These are phyloP conservation scores for Neophaeococcomyces aloes DNA, from an alignment of 2,329 filamentous ascomycete genomes.

Conservation along the genomic window DNA sequence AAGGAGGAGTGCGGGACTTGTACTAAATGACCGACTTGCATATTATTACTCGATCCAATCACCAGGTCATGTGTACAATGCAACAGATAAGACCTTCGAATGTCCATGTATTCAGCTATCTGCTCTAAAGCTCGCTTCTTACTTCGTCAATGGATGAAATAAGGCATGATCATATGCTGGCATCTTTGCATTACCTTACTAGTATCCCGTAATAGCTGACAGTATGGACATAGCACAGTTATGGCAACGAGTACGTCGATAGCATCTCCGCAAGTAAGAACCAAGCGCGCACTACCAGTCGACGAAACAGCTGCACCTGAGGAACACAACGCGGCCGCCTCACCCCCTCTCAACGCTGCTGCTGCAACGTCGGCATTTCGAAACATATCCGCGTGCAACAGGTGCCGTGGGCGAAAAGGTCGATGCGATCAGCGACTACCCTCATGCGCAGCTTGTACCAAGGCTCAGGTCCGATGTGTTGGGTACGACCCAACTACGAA, in stretches of 20 bases:
- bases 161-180: neutral
- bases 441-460: conserved; percentile 83
- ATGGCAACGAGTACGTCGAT: conserved; percentile 15
- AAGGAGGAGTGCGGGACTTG: neutral
- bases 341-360: conserved; percentile 20
- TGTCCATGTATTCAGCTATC: neutral
- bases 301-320: conserved; percentile 12
- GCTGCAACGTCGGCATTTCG: conserved; percentile 48
- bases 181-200: conserved; percentile 5
- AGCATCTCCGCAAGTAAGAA: conserved; percentile 17
- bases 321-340: conserved; percentile 10
- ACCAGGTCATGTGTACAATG: neutral
- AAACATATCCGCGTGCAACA: conserved; percentile 89
- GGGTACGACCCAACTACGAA: conserved; percentile 96
- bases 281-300: conserved; percentile 21
- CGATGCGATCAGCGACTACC: conserved; percentile 88
- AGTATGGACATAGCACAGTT: conserved; percentile 1
- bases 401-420: conserved; percentile 85
- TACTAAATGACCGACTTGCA: too few relatives aligned
- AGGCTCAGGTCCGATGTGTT: conserved; percentile 82
- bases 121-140: neutral
- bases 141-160: neutral
- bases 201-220: neutral
- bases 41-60: conserved; percentile 8
- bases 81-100: conserved; percentile 1